These are phyloP conservation scores for Daedalea quercina DNA, from an alignment of 768 basidiomycete species.

Conservation along the genomic window DNA sequence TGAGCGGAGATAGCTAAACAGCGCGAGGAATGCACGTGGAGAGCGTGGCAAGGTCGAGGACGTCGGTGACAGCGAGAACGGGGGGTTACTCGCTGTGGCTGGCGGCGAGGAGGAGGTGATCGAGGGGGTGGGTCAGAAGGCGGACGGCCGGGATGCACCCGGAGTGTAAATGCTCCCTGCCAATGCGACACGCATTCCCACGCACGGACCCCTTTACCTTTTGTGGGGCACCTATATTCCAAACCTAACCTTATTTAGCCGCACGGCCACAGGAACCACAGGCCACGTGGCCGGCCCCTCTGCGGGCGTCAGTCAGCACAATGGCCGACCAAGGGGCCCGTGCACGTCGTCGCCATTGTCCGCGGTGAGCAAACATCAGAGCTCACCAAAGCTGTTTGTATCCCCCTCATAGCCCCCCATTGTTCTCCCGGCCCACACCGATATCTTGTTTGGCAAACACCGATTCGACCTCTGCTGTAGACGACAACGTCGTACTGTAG, in stretches of 20 bases:
- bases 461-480: constrained; percentile 2
- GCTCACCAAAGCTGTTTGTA: not conserved
- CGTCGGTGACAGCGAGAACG: constrained; percentile 33
- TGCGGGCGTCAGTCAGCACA: not conserved
- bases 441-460: constrained; percentile 5
- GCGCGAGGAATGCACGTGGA: constrained; percentile 15
- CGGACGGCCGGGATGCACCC: constrained; percentile 20
- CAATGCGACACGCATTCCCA: constrained; percentile 27
- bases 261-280: constrained; percentile 22
- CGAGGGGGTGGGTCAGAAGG: constrained; percentile 32
- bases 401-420: not conserved
- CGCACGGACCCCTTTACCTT: constrained; percentile 33
- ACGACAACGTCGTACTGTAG: not conserved
- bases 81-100: constrained; percentile 36
- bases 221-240: constrained; percentile 7
- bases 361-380: constrained; percentile 2
- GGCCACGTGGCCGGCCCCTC: constrained; percentile 20
- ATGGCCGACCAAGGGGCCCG: not conserved
- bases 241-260: constrained; percentile 27
- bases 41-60: constrained; percentile 21
- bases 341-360: constrained; percentile 19
- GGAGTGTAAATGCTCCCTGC: constrained; percentile 34
- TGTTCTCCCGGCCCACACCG: not conserved
- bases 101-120: constrained; percentile 39
- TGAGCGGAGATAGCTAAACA: constrained; percentile 8